A percentile compares a stretch with the other conserved stretches of the same genome.
Conservation (phyloP, 2,329 filamentous ascomycete genomes). For the Arachnomyces sp. region DNA sequence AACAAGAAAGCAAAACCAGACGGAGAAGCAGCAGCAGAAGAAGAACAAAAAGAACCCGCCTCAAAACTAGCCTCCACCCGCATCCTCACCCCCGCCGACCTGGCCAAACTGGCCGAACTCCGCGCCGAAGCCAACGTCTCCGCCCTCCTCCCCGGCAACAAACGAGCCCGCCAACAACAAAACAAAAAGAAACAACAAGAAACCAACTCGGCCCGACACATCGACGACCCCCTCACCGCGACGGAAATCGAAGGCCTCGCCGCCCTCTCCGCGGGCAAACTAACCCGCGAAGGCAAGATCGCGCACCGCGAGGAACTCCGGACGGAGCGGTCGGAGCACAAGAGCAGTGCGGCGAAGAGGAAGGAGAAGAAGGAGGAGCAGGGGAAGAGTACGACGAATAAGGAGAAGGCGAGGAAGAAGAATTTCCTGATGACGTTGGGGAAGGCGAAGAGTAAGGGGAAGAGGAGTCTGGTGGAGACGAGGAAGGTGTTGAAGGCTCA, state of each 20-base stretch:
- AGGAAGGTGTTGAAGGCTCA: constrained; percentile 73
- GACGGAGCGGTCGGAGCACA: constrained; percentile 69
- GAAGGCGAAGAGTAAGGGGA: constrained; percentile 92
- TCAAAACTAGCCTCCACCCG: constrained; percentile 82
- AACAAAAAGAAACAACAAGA: constrained; percentile 34
- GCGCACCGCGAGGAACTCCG: constrained; percentile 77
- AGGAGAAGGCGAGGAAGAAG: constrained; percentile 94
- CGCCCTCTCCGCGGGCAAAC: constrained; percentile 62
- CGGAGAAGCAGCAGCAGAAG: constrained; percentile 21
- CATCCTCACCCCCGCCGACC: constrained; percentile 89
- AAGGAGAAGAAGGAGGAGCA: constrained; percentile 80
- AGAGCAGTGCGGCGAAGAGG: constrained; percentile 73
- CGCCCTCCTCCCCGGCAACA: constrained; percentile 46
- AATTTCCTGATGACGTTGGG: constrained; percentile 98
- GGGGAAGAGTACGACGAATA: constrained; percentile 95
- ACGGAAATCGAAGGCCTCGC: constrained; percentile 85
- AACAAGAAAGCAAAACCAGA: constrained; percentile 56
- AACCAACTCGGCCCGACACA: constrained; percentile 53
- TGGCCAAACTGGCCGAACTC: constrained; percentile 89
- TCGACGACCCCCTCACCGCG: constrained; percentile 82
- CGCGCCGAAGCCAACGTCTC: constrained; percentile 65
- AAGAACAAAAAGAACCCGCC: constrained; percentile 24
- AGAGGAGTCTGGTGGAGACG: constrained; percentile 84
- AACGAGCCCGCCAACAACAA: constrained; percentile 40
- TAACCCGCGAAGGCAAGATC: constrained; percentile 81